phyloP scores from a whole-genome alignment of 805 yeast genomes.

The Monosporozyma unispora region DNA sequence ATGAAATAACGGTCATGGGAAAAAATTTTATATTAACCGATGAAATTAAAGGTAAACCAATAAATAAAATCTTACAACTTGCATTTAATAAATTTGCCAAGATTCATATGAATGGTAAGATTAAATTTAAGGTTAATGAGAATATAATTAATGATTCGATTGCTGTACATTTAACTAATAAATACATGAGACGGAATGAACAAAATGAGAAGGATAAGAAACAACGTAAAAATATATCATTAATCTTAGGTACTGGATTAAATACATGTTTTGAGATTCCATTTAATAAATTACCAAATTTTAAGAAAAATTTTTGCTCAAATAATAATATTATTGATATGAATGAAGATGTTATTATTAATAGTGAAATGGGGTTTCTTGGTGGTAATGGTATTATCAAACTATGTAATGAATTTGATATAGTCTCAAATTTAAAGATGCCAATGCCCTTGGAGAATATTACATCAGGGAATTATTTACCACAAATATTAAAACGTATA shows the following conservation, averaged over 20 bases:
- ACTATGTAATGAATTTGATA: constrained; percentile 16
- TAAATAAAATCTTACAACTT: constrained; percentile 35
- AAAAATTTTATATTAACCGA: constrained; percentile 47
- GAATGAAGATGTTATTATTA: constrained; percentile 11
- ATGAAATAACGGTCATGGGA: constrained; percentile 42
- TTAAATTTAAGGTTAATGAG: constrained; percentile 34
- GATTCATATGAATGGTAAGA: constrained; percentile 4
- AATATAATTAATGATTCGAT: constrained; percentile 52
- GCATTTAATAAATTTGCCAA: constrained; percentile 18
- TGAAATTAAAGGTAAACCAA: constrained; percentile 35
- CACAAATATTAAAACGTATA: constrained; percentile 15
- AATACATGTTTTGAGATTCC: constrained; percentile 40
- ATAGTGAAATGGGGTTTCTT: constrained; percentile 25
- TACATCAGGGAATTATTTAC: constrained; percentile 23
- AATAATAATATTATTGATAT: not conserved
- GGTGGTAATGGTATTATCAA: constrained; percentile 18
- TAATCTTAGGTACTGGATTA: constrained; percentile 64
- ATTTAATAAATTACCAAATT: constrained; percentile 9
- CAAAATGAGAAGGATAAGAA: constrained; percentile 4
- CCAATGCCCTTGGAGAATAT: constrained; percentile 25
- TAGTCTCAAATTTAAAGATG: not conserved
- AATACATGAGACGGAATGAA: constrained; percentile 16
- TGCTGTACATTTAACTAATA: constrained; percentile 53
- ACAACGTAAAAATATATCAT: constrained; percentile 31
- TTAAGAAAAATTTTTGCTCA: constrained; percentile 5